Conservation (phyloP, 2,329 filamentous ascomycete genomes). For the Claviceps arundinis region DNA sequence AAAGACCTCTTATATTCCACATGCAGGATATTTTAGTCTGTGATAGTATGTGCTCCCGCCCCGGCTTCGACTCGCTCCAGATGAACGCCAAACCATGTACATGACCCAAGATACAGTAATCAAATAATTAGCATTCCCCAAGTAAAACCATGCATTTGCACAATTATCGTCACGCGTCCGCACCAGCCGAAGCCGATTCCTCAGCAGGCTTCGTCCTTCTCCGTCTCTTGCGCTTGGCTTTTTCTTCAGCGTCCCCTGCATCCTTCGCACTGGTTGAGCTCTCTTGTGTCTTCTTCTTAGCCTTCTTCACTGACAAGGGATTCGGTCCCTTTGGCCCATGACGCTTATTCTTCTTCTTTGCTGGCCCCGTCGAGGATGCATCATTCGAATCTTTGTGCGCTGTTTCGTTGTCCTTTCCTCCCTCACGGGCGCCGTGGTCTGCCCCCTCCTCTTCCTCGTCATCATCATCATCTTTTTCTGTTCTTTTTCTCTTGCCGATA, state of each 20-base stretch:
- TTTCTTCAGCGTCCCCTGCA: conserved; percentile 12
- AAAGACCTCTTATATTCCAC: too few relatives aligned
- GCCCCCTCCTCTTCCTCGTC: conserved; percentile 10
- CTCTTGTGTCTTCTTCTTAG: conserved; percentile 35
- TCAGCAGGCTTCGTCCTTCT: conserved; percentile 16
- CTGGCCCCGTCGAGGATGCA: conserved; percentile 13
- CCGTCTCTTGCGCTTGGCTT: conserved; percentile 19
- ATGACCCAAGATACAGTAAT: background rate
- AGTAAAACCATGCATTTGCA: background rate
- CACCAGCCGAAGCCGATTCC: background rate
- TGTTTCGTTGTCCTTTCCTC: conserved; percentile 19
- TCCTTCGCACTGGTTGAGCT: conserved; percentile 14
- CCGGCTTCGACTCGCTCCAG: too few relatives aligned
- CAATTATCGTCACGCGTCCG: background rate
- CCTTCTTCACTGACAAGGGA: conserved; percentile 56
- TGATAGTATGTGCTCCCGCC: too few relatives aligned
- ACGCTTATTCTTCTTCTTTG: conserved; percentile 42
- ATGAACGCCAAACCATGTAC: background rate
- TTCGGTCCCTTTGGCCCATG: conserved; percentile 57
- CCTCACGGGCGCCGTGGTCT: conserved; percentile 12
- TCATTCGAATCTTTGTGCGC: conserved; percentile 6
- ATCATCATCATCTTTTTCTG: conserved; percentile 19
- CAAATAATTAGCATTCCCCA: background rate
- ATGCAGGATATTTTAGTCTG: too few relatives aligned
- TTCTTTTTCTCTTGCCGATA: conserved; percentile 37